These are phyloP conservation scores for Penicillium turbatum DNA, from an alignment of 495 filamentous ascomycete species.

Conservation along the genomic window DNA sequence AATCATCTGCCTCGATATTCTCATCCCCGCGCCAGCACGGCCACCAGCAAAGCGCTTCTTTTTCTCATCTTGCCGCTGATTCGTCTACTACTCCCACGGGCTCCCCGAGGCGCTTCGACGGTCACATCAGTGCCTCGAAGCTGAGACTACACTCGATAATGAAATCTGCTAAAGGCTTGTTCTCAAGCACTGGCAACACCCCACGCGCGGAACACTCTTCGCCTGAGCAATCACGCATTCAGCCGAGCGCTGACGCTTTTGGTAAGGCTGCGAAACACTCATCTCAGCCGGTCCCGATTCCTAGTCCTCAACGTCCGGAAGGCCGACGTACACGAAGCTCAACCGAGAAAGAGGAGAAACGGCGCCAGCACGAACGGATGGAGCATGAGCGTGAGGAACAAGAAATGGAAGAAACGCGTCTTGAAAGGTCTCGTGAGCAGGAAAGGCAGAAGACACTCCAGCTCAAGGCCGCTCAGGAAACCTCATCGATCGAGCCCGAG, in stretches of 20 bases:
- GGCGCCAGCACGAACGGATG: slow-evolving; percentile 55
- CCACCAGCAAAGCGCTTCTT: slow-evolving; percentile 60
- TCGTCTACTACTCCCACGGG: slow-evolving; percentile 63
- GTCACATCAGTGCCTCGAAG: slow-evolving; percentile 82
- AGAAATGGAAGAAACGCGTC: slow-evolving; percentile 56
- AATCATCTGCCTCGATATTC: slow-evolving; percentile 44
- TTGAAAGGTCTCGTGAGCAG: slow-evolving; percentile 61
- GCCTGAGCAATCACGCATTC: slow-evolving; percentile 29
- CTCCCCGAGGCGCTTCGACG: slow-evolving; percentile 70
- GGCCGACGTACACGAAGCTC: slow-evolving; percentile 67
- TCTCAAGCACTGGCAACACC: slow-evolving; percentile 73
- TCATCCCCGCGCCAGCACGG: slow-evolving; percentile 47
- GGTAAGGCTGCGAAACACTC: slow-evolving; percentile 6
- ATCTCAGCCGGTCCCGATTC: slow-evolving; percentile 19
- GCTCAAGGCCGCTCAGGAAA: slow-evolving; percentile 33
- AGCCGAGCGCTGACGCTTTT: slow-evolving; percentile 15
- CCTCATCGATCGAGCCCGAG: slow-evolving; percentile 33
- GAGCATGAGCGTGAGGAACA: slow-evolving; percentile 45
- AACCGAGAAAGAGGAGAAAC: slow-evolving; percentile 64
- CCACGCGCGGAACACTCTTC: slow-evolving; percentile 60
- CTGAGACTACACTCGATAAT: slow-evolving; percentile 82
- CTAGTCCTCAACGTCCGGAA: slow-evolving; percentile 41
- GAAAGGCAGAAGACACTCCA: slow-evolving; percentile 54
- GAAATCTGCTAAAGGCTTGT: slow-evolving; percentile 76
- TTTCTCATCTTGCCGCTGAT: slow-evolving; percentile 51